Evolutionary conservation across 108 stramenopile genomes (phyloP), one percentile per base, ranked within the genome.

Genomic region (Nitzschia sp.): DNA sequence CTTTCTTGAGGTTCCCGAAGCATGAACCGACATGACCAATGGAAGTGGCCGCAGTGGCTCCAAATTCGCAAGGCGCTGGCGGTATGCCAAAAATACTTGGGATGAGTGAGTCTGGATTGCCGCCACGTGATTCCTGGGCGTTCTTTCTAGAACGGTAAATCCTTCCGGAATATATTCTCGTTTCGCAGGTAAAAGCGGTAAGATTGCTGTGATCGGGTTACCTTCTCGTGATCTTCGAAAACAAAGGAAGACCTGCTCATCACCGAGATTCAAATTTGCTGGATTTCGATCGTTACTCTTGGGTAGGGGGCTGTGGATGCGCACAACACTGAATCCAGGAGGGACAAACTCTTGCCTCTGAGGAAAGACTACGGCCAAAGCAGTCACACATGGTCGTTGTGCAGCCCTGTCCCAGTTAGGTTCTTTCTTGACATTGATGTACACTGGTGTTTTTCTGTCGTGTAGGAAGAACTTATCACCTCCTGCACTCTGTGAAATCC

Each of bases 171-270:
- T 77, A 13, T 75, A 26, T 59, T 95, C 94, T 38, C 79, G 62
- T 8, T 74, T 67, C n/a, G 78, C 54, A 11, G 94, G 91, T 48
- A 58, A 59, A 26, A 95, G 75, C 9, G 88, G 88, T 30, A 86
- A 29, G 25, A 95, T 63, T 27, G 86, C 88, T 16, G 94, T 95
- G 3, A 95, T 59, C 17, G 94, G 94, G 58, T 95, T 95, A 0
- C 94, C 94, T 68, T 95, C 94, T 25, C 94, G 73, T 0, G 94
- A 95, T n/a, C 91, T 73, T 53, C 88, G 75, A 62, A 88, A 95
- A 65, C 91, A 92, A 1, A 92, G 61, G 69, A 82, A 89, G 3
- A 89, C 81, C 25, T 82, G 76, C 48, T 94, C 93, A 13, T 73
- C 78, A 23, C 82, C 86, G 36, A 69, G 53, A 57, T 90, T 90